Conservation (phyloP, 345 rosid genomes). For the Euphorbia pulcherrima region DNA sequence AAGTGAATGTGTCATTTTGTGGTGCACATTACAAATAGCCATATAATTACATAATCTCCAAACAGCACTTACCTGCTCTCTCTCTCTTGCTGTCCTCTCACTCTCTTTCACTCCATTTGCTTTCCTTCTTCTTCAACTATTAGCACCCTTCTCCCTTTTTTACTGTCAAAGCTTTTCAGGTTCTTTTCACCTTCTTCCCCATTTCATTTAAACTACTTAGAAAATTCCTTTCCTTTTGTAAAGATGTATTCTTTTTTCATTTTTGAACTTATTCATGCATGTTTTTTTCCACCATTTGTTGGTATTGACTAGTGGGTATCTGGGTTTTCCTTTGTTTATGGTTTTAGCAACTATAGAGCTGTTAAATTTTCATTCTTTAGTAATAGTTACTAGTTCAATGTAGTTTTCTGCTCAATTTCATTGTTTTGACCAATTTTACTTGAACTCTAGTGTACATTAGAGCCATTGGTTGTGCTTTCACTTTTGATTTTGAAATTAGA, state of each 20-base stretch:
- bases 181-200: conserved; percentile 2
- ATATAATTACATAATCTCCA: not conserved
- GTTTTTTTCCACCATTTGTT: not conserved
- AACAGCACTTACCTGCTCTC: not conserved
- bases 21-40: conserved; percentile 9
- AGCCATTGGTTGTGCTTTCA: not conserved
- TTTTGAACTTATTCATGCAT: not conserved
- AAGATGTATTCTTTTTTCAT: conserved; percentile 8
- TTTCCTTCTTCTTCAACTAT: not conserved
- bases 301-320: not conserved
- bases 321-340: not conserved
- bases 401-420: not conserved
- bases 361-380: not conserved
- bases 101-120: not conserved
- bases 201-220: too few relatives aligned
- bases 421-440: conserved; percentile 1
- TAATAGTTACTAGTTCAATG: not conserved
- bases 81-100: not conserved
- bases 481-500: not conserved
- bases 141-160: not conserved
- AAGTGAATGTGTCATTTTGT: conserved; percentile 14
- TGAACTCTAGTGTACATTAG: conserved; percentile 1
- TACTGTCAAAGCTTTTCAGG: not conserved
- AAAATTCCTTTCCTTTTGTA: too few relatives aligned
- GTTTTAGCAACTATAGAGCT: not conserved